Base-by-base conservation (phyloP, 1,139 yeast genomes). In the Geotrichum candidum region DNA sequence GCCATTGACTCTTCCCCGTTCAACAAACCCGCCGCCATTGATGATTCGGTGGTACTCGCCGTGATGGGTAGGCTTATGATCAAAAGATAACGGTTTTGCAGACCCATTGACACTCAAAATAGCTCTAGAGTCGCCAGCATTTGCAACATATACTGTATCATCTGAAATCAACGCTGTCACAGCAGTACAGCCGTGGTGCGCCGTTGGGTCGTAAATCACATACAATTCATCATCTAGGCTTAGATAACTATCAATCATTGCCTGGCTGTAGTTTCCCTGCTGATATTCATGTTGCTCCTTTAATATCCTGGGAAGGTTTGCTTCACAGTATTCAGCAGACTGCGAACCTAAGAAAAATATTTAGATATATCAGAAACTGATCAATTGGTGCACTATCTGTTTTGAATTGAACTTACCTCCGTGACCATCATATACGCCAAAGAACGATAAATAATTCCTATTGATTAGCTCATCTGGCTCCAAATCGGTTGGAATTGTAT, bases 11-110 rank as follows among this genome's bases (percentile, higher is more conserved):
- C 99, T 84, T 64, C 96, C 97, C 80, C 88, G 84, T 67, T 92
- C 98, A 61, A 94, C 98, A 75, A 85, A 94, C 6, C 98, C 98
- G 68, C 97, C 98, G 29, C 98, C 98, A 53, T 96, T 90, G 65
- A 87, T 84, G 68, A 94, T 94, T 75, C 99, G 83, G 41, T 96
- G 88, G 73, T 86, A 87, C 76, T 94, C 99, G 59, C 97, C 96
- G 72, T 89, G 96, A 72, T 92, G 88, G 38, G 88, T 86, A 56
- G 99, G 99, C 77, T 94, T 94, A 77, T 94, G 99, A 76, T 94
- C 99, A 75, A 84, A 94, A 10, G 96, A 89, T 70, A 94, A 79
- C 1, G 97, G 90, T 77, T 92, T 94, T 58, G 97, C 96, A 65
- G 77, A 78, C 38, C 98, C 98, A 70, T 84, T 83, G 62, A 86